phyloP scores from a whole-genome alignment of 2,329 filamentous ascomycete genomes.

The Aspergillus phoenicis region DNA sequence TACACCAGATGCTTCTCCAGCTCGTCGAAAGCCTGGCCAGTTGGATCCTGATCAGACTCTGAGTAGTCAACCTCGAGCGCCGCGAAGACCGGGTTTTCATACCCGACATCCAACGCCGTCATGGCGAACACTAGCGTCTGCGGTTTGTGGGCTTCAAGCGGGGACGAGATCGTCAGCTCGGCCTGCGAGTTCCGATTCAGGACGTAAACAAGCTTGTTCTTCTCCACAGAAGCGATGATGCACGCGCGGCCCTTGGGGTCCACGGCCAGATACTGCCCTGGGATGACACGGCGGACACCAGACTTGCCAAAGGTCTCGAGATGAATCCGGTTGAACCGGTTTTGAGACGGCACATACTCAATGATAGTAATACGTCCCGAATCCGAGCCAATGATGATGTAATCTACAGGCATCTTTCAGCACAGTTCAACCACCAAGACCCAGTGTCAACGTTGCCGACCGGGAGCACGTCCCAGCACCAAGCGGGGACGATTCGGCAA shows the following conservation, averaged over 20 bases:
- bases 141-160: constrained; percentile 91
- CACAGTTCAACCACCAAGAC: constrained; percentile 35
- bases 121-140: constrained; percentile 88
- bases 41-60: constrained; percentile 87
- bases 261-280: constrained; percentile 92
- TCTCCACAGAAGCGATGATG: constrained; percentile 90
- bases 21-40: constrained; percentile 77
- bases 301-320: constrained; percentile 99
- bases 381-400: constrained; percentile 92
- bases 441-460: constrained; percentile 36
- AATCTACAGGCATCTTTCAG: constrained; percentile 67
- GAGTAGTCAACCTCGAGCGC: constrained; percentile 92
- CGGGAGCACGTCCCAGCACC: constrained; percentile 36
- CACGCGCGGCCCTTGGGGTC: constrained; percentile 96
- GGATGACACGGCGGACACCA: constrained; percentile 86
- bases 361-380: constrained; percentile 93
- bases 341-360: constrained; percentile 84
- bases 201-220: constrained; percentile 99
- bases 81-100: constrained; percentile 95
- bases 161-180: constrained; percentile 94
- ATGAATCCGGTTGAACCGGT: constrained; percentile 85
- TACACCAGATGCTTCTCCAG: constrained; percentile 91
- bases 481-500: constrained; percentile 33
- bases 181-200: constrained; percentile 93
- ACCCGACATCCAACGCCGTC: constrained; percentile 88